Evolutionary conservation across 345 rosid genomes (phyloP), one percentile per base, ranked within the genome.

Genomic region (Lepidium aucheri): DNA sequence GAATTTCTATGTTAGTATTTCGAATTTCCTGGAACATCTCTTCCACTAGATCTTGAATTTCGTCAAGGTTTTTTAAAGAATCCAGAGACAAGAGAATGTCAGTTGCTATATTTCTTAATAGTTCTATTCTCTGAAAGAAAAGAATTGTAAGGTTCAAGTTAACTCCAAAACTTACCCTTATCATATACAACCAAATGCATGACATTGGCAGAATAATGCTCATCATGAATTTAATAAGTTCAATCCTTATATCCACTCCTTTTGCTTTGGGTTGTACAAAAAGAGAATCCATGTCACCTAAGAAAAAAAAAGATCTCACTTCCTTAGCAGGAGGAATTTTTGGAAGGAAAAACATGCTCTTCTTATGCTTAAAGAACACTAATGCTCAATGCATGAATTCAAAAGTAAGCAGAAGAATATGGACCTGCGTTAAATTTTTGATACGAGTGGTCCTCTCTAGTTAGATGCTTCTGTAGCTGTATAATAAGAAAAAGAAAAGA

Each of bases 181-280:
- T 82, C 76, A 74, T 92, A 89, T 33, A 92, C 81, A 60, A 87
- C 95, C 28, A 92, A 76, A 81, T 81, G 79, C 96, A 92, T 92
- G 55, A 84, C 78, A 79, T 87, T 89, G 66, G 98, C 85, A 17
- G 98, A 89, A 83, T 92, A 89, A 56, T 89, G 49, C 50, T 87
- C 87, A 22, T 84, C 73, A 60, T 92, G 68, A 92, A 86, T 26
- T 81, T 86, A 40, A 89, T 73, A 32, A 92, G 91, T 73, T 87
- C 93, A 13, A 63, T 52, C 64, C 96, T 85, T 55, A 80, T 87
- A 69, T 92, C 93, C 46, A 84, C 20, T 69, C 96, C 98, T 69
- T 68, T 83, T 53, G 82, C 88, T 74, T 77, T 65, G n/a, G 98
- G 96, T 44, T 62, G 76, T 56, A 87, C 91, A 64, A 75, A 83